These are phyloP conservation scores for Beauveria bassiana DNA, from an alignment of 2,329 filamentous ascomycete species.

Conservation along the genomic window DNA sequence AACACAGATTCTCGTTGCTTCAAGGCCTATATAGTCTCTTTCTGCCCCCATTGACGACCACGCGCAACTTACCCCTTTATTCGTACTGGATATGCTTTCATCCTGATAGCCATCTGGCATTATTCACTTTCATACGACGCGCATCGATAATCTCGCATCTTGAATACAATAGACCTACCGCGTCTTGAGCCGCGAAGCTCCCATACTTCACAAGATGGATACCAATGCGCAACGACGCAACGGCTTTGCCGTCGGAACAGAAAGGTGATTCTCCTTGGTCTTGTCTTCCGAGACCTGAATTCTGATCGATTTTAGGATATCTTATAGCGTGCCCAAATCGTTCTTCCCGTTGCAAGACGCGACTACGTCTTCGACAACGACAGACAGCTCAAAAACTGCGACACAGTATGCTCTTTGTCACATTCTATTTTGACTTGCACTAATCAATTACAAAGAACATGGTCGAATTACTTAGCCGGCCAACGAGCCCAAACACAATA, in stretches of 20 bases:
- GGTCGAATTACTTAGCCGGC: conserved; percentile 16
- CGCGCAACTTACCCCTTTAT: neutral
- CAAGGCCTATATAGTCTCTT: neutral
- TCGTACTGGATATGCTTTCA: neutral
- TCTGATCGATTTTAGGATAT: neutral
- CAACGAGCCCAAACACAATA: conserved; percentile 16
- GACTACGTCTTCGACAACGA: neutral
- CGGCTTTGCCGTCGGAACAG: neutral
- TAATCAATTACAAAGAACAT: conserved; percentile 16
- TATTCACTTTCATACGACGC: neutral
- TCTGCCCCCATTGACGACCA: neutral
- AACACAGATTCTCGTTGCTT: neutral
- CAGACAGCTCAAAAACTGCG: neutral
- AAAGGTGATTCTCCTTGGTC: neutral
- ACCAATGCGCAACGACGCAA: neutral
- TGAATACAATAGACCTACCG: neutral
- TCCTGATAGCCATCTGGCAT: neutral
- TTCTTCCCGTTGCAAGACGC: conserved; percentile 9
- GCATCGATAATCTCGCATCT: neutral
- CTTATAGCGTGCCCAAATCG: conserved; percentile 6
- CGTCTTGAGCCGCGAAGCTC: conserved; percentile 1
- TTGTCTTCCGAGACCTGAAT: neutral
- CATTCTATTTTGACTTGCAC: neutral
- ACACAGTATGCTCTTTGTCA: neutral
- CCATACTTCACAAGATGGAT: conserved; percentile 1